phyloP scores from a whole-genome alignment of 139 green algal genomes.

The Tetradesmus obliquus region DNA sequence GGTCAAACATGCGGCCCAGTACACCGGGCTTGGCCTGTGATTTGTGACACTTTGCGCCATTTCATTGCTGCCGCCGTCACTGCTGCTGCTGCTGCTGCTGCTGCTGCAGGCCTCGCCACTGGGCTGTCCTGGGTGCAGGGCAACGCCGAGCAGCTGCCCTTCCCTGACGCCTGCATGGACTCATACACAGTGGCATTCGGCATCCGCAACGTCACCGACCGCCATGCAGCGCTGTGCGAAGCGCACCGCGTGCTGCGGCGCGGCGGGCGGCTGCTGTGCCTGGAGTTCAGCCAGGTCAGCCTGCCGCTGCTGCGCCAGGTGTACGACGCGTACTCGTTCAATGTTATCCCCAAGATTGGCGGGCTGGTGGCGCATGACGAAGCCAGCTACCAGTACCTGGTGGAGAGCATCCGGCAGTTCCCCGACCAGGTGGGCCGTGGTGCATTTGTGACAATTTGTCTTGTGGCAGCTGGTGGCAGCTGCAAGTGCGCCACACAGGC shows the following conservation, averaged over 20 bases:
- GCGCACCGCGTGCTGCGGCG: constrained; percentile 62
- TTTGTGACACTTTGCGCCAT: background rate
- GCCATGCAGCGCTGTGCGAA: constrained; percentile 84
- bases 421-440: constrained; percentile 71
- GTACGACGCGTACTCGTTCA: constrained; percentile 97
- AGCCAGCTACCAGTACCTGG: constrained; percentile 96
- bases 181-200: constrained; percentile 98
- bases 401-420: constrained; percentile 98
- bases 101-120: constrained; percentile 16
- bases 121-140: constrained; percentile 85
- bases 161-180: constrained; percentile 84
- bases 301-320: constrained; percentile 76
- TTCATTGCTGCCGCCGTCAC: background rate
- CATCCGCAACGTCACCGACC: constrained; percentile 96
- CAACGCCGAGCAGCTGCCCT: constrained; percentile 92
- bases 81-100: background rate
- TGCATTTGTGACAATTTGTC: background rate
- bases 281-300: constrained; percentile 91
- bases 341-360: constrained; percentile 94
- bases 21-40: background rate
- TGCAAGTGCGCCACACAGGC: no score
- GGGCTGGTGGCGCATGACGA: constrained; percentile 87
- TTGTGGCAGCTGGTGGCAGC: background rate
- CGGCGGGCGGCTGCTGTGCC: constrained; percentile 82
- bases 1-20: background rate